Evolutionary conservation across 164 flowering plant genomes (phyloP).

Genomic region (Annona cherimola): DNA sequence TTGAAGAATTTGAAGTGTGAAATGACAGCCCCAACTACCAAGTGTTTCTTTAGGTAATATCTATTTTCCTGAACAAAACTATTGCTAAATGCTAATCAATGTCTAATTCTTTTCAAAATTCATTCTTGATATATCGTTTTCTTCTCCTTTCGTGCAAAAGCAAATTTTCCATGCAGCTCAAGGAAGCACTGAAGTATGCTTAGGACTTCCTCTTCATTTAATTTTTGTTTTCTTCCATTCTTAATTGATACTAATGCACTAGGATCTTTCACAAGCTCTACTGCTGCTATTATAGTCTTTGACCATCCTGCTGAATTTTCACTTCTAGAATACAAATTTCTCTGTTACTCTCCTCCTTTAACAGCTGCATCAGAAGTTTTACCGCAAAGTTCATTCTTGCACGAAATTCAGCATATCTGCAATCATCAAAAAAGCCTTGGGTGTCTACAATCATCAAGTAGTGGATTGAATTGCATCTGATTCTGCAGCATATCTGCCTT

Average conservation of each 20-base stretch:
- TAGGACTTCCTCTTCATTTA: background rate
- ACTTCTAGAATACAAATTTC: slow-evolving; percentile 80
- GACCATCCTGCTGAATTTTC: slow-evolving; percentile 80
- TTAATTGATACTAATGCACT: background rate
- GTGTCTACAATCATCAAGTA: slow-evolving; percentile 32
- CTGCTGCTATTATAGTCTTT: slow-evolving; percentile 71
- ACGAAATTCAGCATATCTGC: slow-evolving; percentile 11
- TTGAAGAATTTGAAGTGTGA: slow-evolving; percentile 84
- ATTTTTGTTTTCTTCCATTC: background rate
- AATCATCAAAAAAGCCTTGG: slow-evolving; percentile 72
- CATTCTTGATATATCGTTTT: slow-evolving; percentile 4
- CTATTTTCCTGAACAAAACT: background rate
- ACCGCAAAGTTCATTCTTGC: slow-evolving; percentile 60
- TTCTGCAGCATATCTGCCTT: too few species aligned
- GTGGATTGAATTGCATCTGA: too few species aligned
- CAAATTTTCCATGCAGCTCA: slow-evolving; percentile 90
- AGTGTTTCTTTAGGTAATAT: slow-evolving; percentile 79
- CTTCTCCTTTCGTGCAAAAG: slow-evolving; percentile 10
- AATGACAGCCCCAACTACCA: slow-evolving; percentile 88
- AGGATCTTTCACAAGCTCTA: slow-evolving; percentile 37
- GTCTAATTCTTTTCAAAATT: background rate
- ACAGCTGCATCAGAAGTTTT: slow-evolving; percentile 85
- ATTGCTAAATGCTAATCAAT: too few species aligned
- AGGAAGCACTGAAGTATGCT: slow-evolving; percentile 54
- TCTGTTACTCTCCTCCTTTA: slow-evolving; percentile 70